Evolutionary conservation across 129 eudicot genomes (phyloP), one percentile per base, ranked within the genome.

Genomic region (Helianthus tuberosus): DNA sequence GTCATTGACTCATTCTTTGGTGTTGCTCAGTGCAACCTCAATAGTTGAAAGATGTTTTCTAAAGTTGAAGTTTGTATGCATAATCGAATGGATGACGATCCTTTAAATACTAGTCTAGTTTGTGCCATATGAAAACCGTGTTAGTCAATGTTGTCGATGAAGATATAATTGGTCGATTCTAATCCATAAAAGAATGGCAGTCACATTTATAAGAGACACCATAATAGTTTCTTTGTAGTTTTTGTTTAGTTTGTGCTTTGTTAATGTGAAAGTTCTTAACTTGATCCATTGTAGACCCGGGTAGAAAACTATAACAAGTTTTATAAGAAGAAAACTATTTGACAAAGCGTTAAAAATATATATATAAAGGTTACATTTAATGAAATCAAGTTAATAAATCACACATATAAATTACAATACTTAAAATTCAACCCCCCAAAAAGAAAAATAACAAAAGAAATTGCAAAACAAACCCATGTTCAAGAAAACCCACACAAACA

Each of bases 341-440:
- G 20, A 52, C 11, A 16, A 52, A 52, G 25, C 25, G 8, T 52
- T 52, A 29, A 13, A 65, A 65, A 65, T n/a, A 20, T 20, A 49
- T 47, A 46, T 36, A 59, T 14, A 48, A 15, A 49, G 3, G n/a
- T 48, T 59, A 43, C 66, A 54, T 7, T 11, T 52, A 69, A 64
- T 49, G 29, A 52, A 20, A 27, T 52, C 64, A 52, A 38, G 46
- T 78, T 64, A 63, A 54, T 71, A 63, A 72, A 65, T 57, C 83
- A 79, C 83, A 72, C 83, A 20, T 72, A 72, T 74, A 79, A 79
- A 57, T 73, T 44, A 72, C 7, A 44, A 46, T 13, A 79, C 78
- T 54, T 43, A 43, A 64, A 79, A 79, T 8, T 68, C 52, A 68
- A 62, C 48, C 61, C 69, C 69, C 53, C 29, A 11, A 67, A 68